Percentiles rank a stretch among this genome's conserved stretches.
phyloP scores from a whole-genome alignment of 345 rosid species.

The Syzygium oleosum region DNA sequence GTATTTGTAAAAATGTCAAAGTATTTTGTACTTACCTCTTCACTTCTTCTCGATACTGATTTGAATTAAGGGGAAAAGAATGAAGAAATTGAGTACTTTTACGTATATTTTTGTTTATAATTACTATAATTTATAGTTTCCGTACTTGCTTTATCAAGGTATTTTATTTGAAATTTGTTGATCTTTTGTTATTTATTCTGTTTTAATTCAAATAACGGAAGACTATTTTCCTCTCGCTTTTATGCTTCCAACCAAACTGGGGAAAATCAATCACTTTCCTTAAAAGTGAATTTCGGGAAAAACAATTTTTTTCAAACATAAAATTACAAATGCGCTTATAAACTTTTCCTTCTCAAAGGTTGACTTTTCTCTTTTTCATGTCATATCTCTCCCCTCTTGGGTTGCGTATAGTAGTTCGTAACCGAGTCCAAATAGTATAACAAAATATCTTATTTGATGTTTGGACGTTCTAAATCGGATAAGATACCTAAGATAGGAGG shows the following conservation, averaged over 20 bases:
- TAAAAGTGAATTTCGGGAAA: neutral
- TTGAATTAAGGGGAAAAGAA: neutral
- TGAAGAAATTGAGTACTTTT: neutral
- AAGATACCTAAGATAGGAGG: no score
- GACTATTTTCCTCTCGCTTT: neutral
- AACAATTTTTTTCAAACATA: neutral
- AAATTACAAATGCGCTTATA: neutral
- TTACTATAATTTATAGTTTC: neutral
- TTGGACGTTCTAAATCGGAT: no score
- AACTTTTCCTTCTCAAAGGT: fast-evolving
- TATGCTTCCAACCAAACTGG: neutral
- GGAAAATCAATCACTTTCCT: neutral
- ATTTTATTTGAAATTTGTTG: neutral
- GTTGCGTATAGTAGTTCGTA: no score
- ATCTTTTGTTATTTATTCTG: no score
- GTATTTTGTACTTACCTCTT: neutral
- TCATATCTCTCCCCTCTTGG: no score
- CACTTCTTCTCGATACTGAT: neutral
- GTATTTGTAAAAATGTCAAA: neutral
- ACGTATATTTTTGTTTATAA: neutral
- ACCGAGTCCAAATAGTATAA: no score
- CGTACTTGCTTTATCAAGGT: neutral
- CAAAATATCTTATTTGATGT: no score
- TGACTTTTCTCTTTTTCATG: neutral
- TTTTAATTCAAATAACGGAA: neutral